phyloP scores from a whole-genome alignment of 352 stramenopile genomes.

The Phytophthora pinifolia region DNA sequence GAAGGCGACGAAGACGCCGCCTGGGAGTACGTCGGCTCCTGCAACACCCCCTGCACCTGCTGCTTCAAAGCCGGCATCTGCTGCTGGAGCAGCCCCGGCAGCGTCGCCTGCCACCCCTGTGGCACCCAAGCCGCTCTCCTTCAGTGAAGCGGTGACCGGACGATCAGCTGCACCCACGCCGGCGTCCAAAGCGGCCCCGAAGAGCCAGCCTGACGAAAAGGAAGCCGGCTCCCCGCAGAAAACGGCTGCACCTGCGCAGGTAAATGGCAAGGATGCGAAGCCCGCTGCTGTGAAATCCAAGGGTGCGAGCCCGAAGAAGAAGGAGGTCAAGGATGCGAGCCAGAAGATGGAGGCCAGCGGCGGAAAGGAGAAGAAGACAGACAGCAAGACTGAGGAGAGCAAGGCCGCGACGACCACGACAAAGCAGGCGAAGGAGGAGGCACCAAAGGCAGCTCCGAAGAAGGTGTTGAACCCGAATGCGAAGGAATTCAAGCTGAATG shows the following conservation, averaged over 20 bases:
- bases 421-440: constrained; percentile 19
- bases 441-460: constrained; percentile 36
- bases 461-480: constrained; percentile 83
- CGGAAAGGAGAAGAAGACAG: constrained; percentile 27
- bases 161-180: constrained; percentile 24
- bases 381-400: constrained; percentile 21
- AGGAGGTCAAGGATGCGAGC: constrained; percentile 25
- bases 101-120: constrained; percentile 1
- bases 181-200: constrained; percentile 4
- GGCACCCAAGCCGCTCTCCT: constrained; percentile 61
- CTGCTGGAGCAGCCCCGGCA: constrained; percentile 7
- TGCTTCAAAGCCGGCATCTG: constrained; percentile 9
- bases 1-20: constrained; percentile 16
- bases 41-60: constrained; percentile 9
- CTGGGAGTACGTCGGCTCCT: neutral
- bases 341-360: constrained; percentile 26
- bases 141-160: constrained; percentile 69
- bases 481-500: constrained; percentile 88
- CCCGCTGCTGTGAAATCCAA: constrained; percentile 20
- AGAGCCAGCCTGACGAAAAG: constrained; percentile 17
- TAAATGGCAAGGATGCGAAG: constrained; percentile 25
- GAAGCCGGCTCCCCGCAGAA: constrained; percentile 21
- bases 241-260: constrained; percentile 15
- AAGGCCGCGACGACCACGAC: constrained; percentile 16
- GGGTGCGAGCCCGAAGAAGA: constrained; percentile 19